Conservation (phyloP, 2,329 filamentous ascomycete species). For the Fusarium sp. region DNA sequence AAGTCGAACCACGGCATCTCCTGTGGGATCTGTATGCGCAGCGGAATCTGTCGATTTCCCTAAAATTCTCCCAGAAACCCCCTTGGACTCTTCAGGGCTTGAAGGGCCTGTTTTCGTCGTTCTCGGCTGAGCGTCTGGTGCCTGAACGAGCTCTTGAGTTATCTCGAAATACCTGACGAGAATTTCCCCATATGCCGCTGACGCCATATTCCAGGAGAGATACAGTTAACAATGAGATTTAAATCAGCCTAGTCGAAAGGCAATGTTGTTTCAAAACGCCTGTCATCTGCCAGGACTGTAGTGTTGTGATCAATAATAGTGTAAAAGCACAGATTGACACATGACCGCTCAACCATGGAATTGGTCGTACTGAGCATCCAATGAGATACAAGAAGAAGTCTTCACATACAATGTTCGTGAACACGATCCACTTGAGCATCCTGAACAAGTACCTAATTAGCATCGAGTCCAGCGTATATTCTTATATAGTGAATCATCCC, state of each 20-base stretch:
- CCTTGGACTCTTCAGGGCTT: not conserved
- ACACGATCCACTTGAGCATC: not conserved
- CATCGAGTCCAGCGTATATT: not conserved
- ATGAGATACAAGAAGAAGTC: not conserved
- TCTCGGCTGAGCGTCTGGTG: not conserved
- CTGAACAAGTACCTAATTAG: not conserved
- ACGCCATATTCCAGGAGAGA: constrained; percentile 28
- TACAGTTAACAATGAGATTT: not conserved
- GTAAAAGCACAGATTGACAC: not conserved
- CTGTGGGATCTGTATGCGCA: constrained; percentile 13
- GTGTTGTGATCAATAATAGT: not conserved
- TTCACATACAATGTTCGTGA: not conserved
- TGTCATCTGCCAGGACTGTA: not conserved
- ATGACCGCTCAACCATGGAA: not conserved
- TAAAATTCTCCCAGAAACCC: not conserved
- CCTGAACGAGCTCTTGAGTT: constrained; percentile 23
- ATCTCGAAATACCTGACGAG: constrained; percentile 41
- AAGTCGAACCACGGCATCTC: constrained; percentile 38
- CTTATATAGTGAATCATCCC: not conserved
- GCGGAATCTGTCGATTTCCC: not conserved
- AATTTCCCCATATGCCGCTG: constrained; percentile 25
- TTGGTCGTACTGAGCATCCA: not conserved
- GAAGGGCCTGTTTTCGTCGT: not conserved
- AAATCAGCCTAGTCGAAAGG: not conserved
- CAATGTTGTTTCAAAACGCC: not conserved